These are phyloP conservation scores for Eucalyptus melliodora DNA, from an alignment of 345 rosid genomes.

Conservation along the genomic window DNA sequence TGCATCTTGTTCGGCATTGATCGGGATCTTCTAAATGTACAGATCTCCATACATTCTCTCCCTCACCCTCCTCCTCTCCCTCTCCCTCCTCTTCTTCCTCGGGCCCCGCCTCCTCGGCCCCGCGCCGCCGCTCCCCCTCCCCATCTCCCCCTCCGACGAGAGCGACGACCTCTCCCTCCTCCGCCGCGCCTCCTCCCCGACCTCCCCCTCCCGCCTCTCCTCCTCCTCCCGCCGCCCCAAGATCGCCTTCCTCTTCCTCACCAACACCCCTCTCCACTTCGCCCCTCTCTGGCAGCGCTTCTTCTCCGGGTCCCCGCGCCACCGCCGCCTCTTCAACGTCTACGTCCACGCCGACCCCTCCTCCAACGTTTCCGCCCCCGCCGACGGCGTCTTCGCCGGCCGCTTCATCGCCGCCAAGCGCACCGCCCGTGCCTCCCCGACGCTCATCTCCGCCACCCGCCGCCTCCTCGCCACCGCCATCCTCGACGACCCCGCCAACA, in stretches of 20 bases:
- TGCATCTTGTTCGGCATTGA: neutral
- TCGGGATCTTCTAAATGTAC: neutral
- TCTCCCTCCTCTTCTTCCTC: slow-evolving; percentile 33
- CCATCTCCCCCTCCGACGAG: slow-evolving; percentile 68
- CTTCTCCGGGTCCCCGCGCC: slow-evolving; percentile 18
- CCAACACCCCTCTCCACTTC: slow-evolving; percentile 84
- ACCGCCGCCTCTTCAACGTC: slow-evolving; percentile 43
- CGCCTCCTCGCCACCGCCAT: slow-evolving; percentile 82
- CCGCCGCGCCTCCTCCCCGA: slow-evolving; percentile 40
- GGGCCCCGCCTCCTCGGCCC: slow-evolving; percentile 35
- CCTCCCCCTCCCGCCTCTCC: slow-evolving; percentile 50
- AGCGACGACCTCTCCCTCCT: slow-evolving; percentile 59
- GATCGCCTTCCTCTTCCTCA: slow-evolving; percentile 87
- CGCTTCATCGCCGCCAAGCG: slow-evolving; percentile 50
- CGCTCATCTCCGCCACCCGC: slow-evolving; percentile 84
- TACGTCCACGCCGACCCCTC: slow-evolving; percentile 88
- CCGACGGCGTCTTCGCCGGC: slow-evolving; percentile 26
- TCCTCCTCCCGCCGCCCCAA: slow-evolving; percentile 39
- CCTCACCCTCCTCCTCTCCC: slow-evolving; percentile 40
- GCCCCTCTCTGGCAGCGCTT: slow-evolving; percentile 70
- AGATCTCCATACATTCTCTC: neutral
- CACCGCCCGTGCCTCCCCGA: slow-evolving; percentile 80
- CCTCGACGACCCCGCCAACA: slow-evolving; percentile 83
- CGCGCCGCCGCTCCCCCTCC: slow-evolving; percentile 34
- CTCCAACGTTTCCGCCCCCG: slow-evolving; percentile 43